A percentile compares a stretch with the other conserved stretches of the same genome.
Evolutionary conservation across 768 basidiomycete genomes (phyloP).

Genomic region (Suillus hirtellus): DNA sequence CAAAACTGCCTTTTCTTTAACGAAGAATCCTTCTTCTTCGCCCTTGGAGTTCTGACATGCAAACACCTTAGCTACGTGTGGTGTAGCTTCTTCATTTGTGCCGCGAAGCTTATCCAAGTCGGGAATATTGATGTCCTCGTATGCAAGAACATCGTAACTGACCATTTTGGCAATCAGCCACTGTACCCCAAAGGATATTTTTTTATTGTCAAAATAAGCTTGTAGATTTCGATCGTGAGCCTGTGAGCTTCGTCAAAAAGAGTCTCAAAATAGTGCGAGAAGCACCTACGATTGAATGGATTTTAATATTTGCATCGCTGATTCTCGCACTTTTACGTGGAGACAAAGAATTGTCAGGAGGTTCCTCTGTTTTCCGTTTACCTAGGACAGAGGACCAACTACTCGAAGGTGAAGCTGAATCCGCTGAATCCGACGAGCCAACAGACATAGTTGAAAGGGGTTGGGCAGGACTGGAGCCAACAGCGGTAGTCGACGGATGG

Average conservation of each 20-base stretch:
- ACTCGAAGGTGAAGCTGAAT: constrained; percentile 15
- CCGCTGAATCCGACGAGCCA: constrained; percentile 9
- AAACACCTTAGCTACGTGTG: constrained; percentile 24
- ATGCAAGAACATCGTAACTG: constrained; percentile 29
- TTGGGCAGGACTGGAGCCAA: too few relatives aligned
- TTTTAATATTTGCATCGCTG: background rate
- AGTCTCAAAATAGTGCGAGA: background rate
- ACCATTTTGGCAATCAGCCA: constrained; percentile 54
- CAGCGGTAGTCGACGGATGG: background rate
- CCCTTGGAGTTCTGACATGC: background rate
- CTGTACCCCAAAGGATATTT: constrained; percentile 47
- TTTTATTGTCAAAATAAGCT: constrained; percentile 25
- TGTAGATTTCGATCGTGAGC: constrained; percentile 18
- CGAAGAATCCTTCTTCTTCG: constrained; percentile 17
- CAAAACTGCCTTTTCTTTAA: constrained; percentile 16
- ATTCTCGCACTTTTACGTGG: constrained; percentile 7
- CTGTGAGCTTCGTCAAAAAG: constrained; percentile 3
- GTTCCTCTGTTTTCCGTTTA: constrained; percentile 13
- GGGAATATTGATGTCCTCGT: constrained; percentile 31
- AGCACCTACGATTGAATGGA: constrained; percentile 5
- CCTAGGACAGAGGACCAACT: constrained; percentile 13
- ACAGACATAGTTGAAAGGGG: background rate
- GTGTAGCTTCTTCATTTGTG: constrained; percentile 35
- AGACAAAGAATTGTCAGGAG: background rate
- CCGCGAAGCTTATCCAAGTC: constrained; percentile 30